Conservation (phyloP, 2,329 filamentous ascomycete species). For the Monosporascus ibericus region DNA sequence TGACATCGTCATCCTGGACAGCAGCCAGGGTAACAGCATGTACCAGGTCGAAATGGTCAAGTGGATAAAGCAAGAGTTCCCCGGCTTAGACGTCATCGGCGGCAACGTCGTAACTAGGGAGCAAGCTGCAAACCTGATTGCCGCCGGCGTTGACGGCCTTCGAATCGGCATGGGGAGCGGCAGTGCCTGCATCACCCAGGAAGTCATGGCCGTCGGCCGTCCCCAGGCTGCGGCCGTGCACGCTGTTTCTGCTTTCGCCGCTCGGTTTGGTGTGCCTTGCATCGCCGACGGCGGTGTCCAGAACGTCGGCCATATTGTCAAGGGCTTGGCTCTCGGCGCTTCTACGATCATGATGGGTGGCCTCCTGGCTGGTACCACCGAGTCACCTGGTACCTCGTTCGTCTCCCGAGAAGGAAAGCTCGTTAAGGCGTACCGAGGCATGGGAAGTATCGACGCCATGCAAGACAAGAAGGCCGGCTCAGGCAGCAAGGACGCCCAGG, state of each 20-base stretch:
- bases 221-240: slow-evolving; percentile 92
- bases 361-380: slow-evolving; percentile 91
- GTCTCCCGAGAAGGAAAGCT: slow-evolving; percentile 95
- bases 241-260: slow-evolving; percentile 83
- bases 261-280: slow-evolving; percentile 90
- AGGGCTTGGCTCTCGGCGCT: slow-evolving; percentile 90
- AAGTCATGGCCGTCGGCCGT: slow-evolving; percentile 98
- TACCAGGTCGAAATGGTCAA: slow-evolving; percentile 99
- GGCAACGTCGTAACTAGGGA: slow-evolving; percentile 98
- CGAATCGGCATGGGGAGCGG: slow-evolving; percentile 99
- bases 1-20: slow-evolving; percentile 92
- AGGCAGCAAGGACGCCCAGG: slow-evolving; percentile 65
- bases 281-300: slow-evolving; percentile 98
- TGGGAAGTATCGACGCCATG: slow-evolving; percentile 99
- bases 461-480: slow-evolving; percentile 93
- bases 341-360: slow-evolving; percentile 99
- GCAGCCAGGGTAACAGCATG: slow-evolving; percentile 96
- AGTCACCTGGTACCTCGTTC: slow-evolving; percentile 95
- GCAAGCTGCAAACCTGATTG: slow-evolving; percentile 87
- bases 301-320: slow-evolving; percentile 98
- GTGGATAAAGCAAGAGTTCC: slow-evolving; percentile 84
- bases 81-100: slow-evolving; percentile 86
- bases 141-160: slow-evolving; percentile 89
- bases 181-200: slow-evolving; percentile 97
- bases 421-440: slow-evolving; percentile 97